Evolutionary conservation across 208 protist genomes (phyloP).

Genomic region (Trypanosoma platydactyli): DNA sequence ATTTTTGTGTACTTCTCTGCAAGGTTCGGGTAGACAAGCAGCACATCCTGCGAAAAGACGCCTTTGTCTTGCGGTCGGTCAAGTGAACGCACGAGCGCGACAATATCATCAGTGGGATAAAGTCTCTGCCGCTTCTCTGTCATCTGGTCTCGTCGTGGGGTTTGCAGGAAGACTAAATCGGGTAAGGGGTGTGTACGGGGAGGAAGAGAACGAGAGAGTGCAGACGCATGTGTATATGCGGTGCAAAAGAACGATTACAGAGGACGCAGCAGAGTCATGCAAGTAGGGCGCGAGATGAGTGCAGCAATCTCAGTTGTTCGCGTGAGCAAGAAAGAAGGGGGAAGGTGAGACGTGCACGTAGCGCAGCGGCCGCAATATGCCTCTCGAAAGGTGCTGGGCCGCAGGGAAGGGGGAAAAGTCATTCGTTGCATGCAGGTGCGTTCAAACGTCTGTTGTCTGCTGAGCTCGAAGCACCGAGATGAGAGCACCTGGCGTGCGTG

Average conservation of each 20-base stretch:
- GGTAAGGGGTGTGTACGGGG: not conserved
- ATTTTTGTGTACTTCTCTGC: conserved; percentile 66
- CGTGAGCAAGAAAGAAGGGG: too few species aligned
- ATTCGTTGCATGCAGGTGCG: too few species aligned
- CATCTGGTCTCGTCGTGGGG: conserved; percentile 7
- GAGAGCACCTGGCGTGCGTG: too few species aligned
- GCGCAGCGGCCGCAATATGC: too few species aligned
- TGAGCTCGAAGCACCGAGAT: too few species aligned
- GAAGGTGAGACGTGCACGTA: too few species aligned
- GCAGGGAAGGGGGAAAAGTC: too few species aligned
- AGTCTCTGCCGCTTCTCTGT: conserved; percentile 5
- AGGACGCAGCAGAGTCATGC: too few species aligned
- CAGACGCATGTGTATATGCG: too few species aligned
- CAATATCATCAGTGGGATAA: conserved; percentile 68
- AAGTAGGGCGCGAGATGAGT: too few species aligned
- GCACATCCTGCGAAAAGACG: conserved; percentile 77
- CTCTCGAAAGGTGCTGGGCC: too few species aligned
- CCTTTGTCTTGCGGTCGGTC: conserved; percentile 72
- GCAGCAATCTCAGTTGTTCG: too few species aligned
- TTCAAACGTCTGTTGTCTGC: not conserved
- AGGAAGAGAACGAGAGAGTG: conserved; percentile 24
- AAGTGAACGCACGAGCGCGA: conserved; percentile 60
- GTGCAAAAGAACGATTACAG: conserved; percentile 7
- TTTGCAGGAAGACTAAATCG: not conserved
- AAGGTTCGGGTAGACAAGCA: conserved; percentile 74